A percentile compares a stretch with the other conserved stretches of the same genome.
Evolutionary conservation across 192 early-diverging fungal species (phyloP).

Genomic region (Linnemannia hyalina): DNA sequence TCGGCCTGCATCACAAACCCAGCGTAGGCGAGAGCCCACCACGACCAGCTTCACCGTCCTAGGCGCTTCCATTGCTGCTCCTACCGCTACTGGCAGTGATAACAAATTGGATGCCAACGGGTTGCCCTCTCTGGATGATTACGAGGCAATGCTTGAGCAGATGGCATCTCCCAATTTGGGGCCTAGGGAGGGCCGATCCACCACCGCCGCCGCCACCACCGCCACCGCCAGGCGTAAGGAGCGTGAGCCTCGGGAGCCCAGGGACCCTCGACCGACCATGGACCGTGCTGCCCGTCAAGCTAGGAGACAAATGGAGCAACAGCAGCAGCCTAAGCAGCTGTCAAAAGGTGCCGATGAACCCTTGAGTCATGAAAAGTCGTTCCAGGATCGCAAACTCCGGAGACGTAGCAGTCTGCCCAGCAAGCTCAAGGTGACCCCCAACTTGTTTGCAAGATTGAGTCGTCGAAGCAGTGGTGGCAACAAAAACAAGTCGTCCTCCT

Average conservation of each 20-base stretch:
- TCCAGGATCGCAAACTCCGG: slow-evolving; percentile 18
- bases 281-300: slow-evolving; percentile 13
- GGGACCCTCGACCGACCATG: background rate
- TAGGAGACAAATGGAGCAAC: slow-evolving; percentile 5
- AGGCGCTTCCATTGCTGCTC: background rate
- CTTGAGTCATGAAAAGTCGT: slow-evolving; percentile 2
- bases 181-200: slow-evolving; percentile 5
- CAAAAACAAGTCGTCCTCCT: background rate
- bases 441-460: slow-evolving; percentile 16
- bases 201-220: background rate
- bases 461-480: slow-evolving; percentile 27
- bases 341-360: background rate
- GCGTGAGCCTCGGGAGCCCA: slow-evolving; percentile 20
- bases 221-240: slow-evolving; percentile 14
- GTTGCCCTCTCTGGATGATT: slow-evolving; percentile 40
- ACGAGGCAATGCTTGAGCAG: slow-evolving; percentile 46
- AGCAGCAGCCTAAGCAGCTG: background rate
- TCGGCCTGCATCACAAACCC: slow-evolving; percentile 11
- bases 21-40: slow-evolving; percentile 23
- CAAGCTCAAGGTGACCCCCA: slow-evolving; percentile 34
- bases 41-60: background rate
- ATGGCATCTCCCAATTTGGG: slow-evolving; percentile 42
- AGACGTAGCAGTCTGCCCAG: slow-evolving; percentile 50
- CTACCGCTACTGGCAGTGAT: background rate
- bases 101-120: background rate